These are phyloP conservation scores for Amanita muscaria DNA, from an alignment of 768 basidiomycete species.

Conservation along the genomic window DNA sequence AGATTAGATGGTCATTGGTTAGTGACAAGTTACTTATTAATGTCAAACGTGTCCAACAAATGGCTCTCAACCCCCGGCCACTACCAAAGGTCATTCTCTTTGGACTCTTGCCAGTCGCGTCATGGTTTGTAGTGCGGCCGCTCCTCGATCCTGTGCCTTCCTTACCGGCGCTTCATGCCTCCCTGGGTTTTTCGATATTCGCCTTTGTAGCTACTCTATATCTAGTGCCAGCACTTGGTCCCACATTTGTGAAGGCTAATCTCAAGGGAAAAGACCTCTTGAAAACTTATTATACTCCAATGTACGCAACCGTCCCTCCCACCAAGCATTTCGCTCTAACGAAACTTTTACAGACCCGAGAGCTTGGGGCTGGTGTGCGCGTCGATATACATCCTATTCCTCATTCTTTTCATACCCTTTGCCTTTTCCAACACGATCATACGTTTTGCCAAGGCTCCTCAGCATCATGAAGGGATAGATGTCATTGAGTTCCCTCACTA, in stretches of 20 bases:
- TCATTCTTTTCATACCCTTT: conserved; percentile 93
- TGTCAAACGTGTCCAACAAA: no score
- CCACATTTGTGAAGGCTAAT: conserved; percentile 71
- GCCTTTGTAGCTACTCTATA: conserved; percentile 71
- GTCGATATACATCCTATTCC: conserved; percentile 73
- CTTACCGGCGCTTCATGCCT: conserved; percentile 67
- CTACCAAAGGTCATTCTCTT: conserved; percentile 44
- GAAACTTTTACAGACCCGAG: conserved; percentile 65
- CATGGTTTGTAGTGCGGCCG: conserved; percentile 68
- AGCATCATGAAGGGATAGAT: conserved; percentile 50
- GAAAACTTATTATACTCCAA: conserved; percentile 66
- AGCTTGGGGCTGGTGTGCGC: conserved; percentile 89
- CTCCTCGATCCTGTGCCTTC: conserved; percentile 61
- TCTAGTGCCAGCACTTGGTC: conserved; percentile 77
- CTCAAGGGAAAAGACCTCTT: conserved; percentile 83
- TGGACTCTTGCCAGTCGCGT: conserved; percentile 55
- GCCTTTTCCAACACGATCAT: conserved; percentile 74
- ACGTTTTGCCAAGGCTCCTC: conserved; percentile 32
- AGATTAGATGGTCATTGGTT: no score
- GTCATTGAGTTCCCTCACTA: conserved; percentile 70
- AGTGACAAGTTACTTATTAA: no score
- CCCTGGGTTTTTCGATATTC: conserved; percentile 75
- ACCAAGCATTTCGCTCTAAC: background rate
- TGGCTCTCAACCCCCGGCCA: conserved; percentile 27
- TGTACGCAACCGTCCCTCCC: conserved; percentile 35